Base-by-base conservation (phyloP, 1,139 yeast genomes). In the Suzukiozyma palmioleophila region DNA sequence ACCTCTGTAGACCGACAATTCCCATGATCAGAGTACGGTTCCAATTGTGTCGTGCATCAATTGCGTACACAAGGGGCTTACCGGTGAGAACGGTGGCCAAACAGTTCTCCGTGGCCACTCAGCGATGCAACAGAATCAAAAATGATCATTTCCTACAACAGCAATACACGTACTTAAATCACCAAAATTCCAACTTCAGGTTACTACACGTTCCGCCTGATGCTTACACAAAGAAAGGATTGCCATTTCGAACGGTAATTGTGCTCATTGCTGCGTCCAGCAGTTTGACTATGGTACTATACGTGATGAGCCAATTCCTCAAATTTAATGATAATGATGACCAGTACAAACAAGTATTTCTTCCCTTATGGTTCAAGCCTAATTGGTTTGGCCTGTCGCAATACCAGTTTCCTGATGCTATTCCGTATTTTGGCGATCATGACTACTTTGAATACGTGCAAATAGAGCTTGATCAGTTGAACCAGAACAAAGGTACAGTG, bases 291-390 rank as follows among this genome's bases (percentile, higher is more conserved):
- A 57, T 63, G 60, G 43, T 48, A 2, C 28, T 53, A 0, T 65
- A 62, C 40, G 57, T 56, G 14, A 34, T 51, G 3, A 37, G 52
- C 8, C 63, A 63, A 42, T 37, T 52, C n/a, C 30, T 44, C 27
- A 50, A 47, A 30, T 53, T 51, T 43, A 43, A 44, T 3, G 47
- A 47, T 7, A 52, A 39, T 33, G 30, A 31, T n/a, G 7, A 37
- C 38, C 14, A 40, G 32, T 29, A 34, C 47, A 32, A 41, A 46
- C 16, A 48, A 63, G 26, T 49, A 35, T 57, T 57, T 42, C 43
- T 64, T 11, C 72, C 73, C 0, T 43, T 66, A 13, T 64, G 70
- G 70, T 18, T 64, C 34, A 56, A 64, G 40, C 22, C 48, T 35
- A 59, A 64, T 43, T 51, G 56, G 49, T 41, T 63, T n/a, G 44